A percentile compares a stretch with the other conserved stretches of the same genome.
Conservation (phyloP, 2,329 filamentous ascomycete genomes). For the Mollisia scopiformis region DNA sequence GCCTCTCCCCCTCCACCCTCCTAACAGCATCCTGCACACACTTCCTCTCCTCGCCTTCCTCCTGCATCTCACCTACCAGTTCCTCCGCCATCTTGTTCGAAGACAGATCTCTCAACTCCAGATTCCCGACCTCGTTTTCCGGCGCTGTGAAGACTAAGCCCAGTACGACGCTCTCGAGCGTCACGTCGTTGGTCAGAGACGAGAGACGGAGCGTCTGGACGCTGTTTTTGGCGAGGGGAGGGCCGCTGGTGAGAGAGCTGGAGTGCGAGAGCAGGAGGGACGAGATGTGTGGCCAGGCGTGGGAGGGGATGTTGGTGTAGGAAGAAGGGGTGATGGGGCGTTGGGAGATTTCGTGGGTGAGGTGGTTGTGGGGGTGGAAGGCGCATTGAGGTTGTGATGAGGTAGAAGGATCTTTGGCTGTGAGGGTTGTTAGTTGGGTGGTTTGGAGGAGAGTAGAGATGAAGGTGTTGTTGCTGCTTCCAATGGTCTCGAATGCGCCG, state of each 20-base stretch:
- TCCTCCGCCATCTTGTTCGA: not conserved
- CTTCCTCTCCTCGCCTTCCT: constrained; percentile 5
- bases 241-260: not conserved
- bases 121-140: not conserved
- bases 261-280: constrained; percentile 3
- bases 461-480: too few relatives aligned
- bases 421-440: not conserved
- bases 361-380: not conserved
- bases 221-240: not conserved
- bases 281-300: constrained; percentile 17
- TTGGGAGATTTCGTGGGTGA: constrained; percentile 2
- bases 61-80: not conserved
- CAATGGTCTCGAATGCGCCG: not conserved
- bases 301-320: constrained; percentile 2
- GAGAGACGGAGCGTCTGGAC: constrained; percentile 21
- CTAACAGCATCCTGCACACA: constrained; percentile 24
- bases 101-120: constrained; percentile 5
- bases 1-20: constrained; percentile 17
- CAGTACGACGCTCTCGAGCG: constrained; percentile 16
- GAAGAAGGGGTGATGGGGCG: constrained; percentile 2
- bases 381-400: not conserved
- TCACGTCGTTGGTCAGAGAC: constrained; percentile 7
- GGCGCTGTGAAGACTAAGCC: constrained; percentile 21
- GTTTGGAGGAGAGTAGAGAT: not conserved
- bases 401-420: not conserved